Percentiles rank a stretch among this genome's conserved stretches.
Conservation (phyloP, 2,329 filamentous ascomycete species). For the Cladosporium colombiae region DNA sequence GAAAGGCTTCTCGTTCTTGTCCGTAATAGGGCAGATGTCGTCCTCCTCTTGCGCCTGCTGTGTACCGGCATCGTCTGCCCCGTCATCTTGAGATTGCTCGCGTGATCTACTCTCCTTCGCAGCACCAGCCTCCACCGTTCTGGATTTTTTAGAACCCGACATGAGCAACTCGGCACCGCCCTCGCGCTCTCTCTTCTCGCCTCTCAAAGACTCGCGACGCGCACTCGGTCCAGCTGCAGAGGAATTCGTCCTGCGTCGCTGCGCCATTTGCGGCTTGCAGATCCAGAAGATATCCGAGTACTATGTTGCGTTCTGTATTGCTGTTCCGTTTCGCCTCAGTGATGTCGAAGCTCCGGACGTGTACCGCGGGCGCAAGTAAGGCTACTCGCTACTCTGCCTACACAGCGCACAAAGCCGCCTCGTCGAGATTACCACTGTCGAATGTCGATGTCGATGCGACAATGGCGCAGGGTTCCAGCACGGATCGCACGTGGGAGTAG, state of each 20-base stretch:
- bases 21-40: conserved; percentile 4
- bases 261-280: conserved; percentile 10
- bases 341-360: background rate
- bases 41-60: background rate
- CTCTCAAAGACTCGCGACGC: background rate
- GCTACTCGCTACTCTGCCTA: background rate
- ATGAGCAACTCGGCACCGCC: background rate
- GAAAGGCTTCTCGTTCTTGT: conserved; percentile 31
- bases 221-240: conserved; percentile 3
- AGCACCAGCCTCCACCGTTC: conserved; percentile 7
- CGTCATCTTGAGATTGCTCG: background rate
- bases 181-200: conserved; percentile 16
- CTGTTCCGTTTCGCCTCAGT: background rate
- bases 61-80: background rate
- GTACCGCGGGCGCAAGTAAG: background rate
- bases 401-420: background rate
- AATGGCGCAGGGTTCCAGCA: background rate
- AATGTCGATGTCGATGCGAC: background rate
- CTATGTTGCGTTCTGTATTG: background rate
- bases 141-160: conserved; percentile 12
- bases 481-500: background rate
- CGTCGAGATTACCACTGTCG: background rate
- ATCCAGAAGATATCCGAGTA: background rate
- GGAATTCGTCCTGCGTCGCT: background rate
- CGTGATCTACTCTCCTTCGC: background rate